These are phyloP conservation scores for Oryza longistaminata DNA, from an alignment of 176 grass and related monocot species.

Conservation along the genomic window DNA sequence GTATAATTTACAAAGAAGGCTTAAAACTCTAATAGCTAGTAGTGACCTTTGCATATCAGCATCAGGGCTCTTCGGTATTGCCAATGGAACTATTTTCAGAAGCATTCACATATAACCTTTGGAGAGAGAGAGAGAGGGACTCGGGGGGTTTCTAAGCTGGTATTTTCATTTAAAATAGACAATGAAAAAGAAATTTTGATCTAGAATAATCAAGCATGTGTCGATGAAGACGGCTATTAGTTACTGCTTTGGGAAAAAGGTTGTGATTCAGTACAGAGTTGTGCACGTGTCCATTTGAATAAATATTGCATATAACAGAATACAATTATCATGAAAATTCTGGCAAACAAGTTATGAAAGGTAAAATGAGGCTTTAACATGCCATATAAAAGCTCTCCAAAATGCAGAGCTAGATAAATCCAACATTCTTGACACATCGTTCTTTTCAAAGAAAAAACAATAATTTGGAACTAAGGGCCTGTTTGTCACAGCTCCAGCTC, in stretches of 20 bases:
- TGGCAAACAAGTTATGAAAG: background rate
- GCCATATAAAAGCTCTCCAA: conserved; percentile 17
- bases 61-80: background rate
- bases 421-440: background rate
- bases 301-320: background rate
- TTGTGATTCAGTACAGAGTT: background rate
- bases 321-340: conserved; percentile 11
- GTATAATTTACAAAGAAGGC: background rate
- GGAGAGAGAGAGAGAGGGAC: background rate
- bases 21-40: background rate
- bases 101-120: conserved; percentile 4
- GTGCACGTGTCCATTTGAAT: background rate
- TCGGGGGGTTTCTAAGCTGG: background rate
- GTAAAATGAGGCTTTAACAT: conserved; percentile 5
- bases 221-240: background rate
- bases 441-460: background rate
- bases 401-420: background rate
- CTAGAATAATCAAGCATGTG: background rate
- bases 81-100: conserved; percentile 4
- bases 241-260: background rate
- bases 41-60: conserved; percentile 3
- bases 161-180: background rate
- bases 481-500: too few relatives aligned
- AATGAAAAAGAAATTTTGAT: conserved; percentile 1
- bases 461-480: background rate